Evolutionary conservation across 352 stramenopile genomes (phyloP), one percentile per base, ranked within the genome.

Genomic region (Pythium aristosporum): DNA sequence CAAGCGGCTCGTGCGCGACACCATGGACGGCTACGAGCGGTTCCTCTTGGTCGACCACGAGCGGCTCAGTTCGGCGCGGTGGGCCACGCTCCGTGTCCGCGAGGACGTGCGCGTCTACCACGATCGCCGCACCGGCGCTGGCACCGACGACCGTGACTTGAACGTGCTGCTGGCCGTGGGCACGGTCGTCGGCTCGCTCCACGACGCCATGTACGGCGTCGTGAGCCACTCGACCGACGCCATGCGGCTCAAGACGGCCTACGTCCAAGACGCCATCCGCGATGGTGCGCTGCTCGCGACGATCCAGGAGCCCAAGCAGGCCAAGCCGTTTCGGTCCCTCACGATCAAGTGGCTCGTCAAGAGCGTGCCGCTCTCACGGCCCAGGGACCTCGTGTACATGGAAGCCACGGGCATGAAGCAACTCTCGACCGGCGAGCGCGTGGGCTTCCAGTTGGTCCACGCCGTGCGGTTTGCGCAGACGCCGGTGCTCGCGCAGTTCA

Each of bases 291-390:
- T 91, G 21, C 67, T 91, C 1, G 71, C 71, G 25, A 82, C 78
- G 9, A 74, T 91, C 42, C 59, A 67, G 10, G 61, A 63, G 21
- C 82, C 82, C 37, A 83, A 73, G 3, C 56, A 54, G 7, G 32
- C 55, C 12, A 74, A 88, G 37, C 82, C 82, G 20, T 91, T 91
- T 62, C 76, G 68, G 13, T 81, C 78, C 16, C 59, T 88, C 20
- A 84, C 66, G 13, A 64, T 91, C 55, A 88, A 87, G 63, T 91
- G 80, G 82, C 42, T 87, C 28, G 78, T 87, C 61, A 79, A 84
- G 16, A 66, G 60, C 34, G 73, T 80, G 39, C 71, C 77, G 20
- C 49, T 88, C 34, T 44, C 61, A 20, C 74, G 77, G 52, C 78
- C 79, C 32, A 75, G 80, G 20, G 80, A 90, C 71, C 58, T 84